Evolutionary conservation across 2,329 filamentous ascomycete species (phyloP), one percentile per base, ranked within the genome.

Genomic region (Aspergillus sp.): DNA sequence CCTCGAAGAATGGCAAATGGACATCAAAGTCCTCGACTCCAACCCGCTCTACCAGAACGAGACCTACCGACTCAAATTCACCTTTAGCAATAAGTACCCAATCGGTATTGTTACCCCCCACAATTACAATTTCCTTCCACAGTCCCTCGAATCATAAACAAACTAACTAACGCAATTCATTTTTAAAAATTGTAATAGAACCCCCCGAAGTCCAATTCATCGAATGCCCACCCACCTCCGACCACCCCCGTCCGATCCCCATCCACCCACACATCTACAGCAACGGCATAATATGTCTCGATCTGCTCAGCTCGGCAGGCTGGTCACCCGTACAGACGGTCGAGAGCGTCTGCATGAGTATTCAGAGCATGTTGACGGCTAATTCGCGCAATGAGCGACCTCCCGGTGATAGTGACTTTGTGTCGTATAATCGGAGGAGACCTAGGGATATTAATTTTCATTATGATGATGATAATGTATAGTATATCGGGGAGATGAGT

Each of bases 281-380:
- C 69, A 99, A 99, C 77, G 95, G 95, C 69, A 96, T 98, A 76
- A 99, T 99, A 73, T 99, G 95, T 72, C 89, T 99, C 52, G 95
- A 99, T 70, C 85, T 99, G 1, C 87, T 99, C 8, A 92, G 92
- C 55, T 82, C 85, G 8, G 88, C 92, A 64, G 95, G 95, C 59
- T 99, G 95, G 95, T 95, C 90, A 51, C 95, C 95, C 0, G 94
- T 99, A 0, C 95, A 99, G 74, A 97, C 94, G 61, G 95, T 97
- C 8, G 94, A 98, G 81, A 96, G 90, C 71, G 88, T 99, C 25
- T 97, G 92, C 81, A 95, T 99, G 86, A 96, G 92, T 76, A 85
- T 99, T 57, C 95, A 99, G 79, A 96, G 92, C 80, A 99, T 99
- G 95, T 79, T 99, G 72, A 97, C 95, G 1, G 92, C 94, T 62